These are phyloP conservation scores for Hypsizygus marmoreus DNA, from an alignment of 768 basidiomycete species.

Conservation along the genomic window DNA sequence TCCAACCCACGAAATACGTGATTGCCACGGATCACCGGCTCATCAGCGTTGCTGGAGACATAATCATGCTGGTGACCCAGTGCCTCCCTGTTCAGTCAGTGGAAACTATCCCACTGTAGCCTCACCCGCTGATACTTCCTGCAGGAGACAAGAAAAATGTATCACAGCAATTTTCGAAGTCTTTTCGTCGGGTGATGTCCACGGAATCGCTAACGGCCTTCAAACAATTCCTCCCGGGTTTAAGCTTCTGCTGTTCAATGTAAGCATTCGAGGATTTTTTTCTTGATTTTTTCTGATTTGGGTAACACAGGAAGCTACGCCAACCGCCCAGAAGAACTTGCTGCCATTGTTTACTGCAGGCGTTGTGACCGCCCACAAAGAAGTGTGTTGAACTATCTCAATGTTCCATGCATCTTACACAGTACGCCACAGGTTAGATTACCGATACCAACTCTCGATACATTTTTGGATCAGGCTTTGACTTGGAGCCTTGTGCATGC, in stretches of 20 bases:
- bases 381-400: constrained; percentile 44
- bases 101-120: constrained; percentile 1
- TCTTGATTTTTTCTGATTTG: constrained; percentile 13
- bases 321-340: constrained; percentile 59
- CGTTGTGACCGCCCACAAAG: constrained; percentile 62
- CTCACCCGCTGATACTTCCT: neutral
- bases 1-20: constrained; percentile 27
- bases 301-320: constrained; percentile 39
- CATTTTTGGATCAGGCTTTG: constrained; percentile 56
- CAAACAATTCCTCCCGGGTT: constrained; percentile 43
- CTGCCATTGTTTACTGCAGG: constrained; percentile 68
- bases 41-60: constrained; percentile 60
- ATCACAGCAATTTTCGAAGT: constrained; percentile 52
- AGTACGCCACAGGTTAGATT: constrained; percentile 46
- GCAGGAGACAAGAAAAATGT: constrained; percentile 69
- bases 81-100: constrained; percentile 68
- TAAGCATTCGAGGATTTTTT: constrained; percentile 26
- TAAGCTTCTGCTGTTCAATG: constrained; percentile 54
- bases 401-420: neutral
- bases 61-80: constrained; percentile 70
- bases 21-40: constrained; percentile 50
- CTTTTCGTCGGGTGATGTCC: constrained; percentile 55
- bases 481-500: constrained; percentile 58
- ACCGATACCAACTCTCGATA: constrained; percentile 48
- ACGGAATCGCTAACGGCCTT: constrained; percentile 55